A percentile compares a stretch with the other conserved stretches of the same genome.
Conservation (phyloP, 192 early-diverging fungal genomes). For the Diversispora epigaea region DNA sequence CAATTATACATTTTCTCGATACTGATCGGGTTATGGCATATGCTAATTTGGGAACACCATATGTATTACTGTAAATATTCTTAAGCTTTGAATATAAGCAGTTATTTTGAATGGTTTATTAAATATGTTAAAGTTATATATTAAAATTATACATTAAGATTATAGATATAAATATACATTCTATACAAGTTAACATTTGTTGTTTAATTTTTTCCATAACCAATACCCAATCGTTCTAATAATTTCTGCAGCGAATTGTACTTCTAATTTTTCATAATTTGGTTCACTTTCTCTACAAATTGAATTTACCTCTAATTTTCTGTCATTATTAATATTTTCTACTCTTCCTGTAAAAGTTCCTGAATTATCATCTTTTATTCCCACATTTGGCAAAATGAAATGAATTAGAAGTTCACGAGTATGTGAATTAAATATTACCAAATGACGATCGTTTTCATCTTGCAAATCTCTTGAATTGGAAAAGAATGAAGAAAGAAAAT, state of each 20-base stretch:
- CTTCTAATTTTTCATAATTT: conserved; percentile 8
- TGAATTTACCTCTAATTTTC: neutral
- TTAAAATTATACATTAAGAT: too few relatives aligned
- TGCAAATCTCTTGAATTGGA: conserved; percentile 40
- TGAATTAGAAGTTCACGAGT: conserved; percentile 42
- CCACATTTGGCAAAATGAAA: conserved; percentile 32
- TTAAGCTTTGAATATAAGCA: too few relatives aligned
- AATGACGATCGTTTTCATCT: conserved; percentile 42
- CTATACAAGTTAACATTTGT: neutral
- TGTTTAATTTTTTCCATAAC: conserved; percentile 6
- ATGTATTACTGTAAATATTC: too few relatives aligned
- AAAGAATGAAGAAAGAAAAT: conserved; percentile 40
- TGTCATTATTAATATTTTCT: neutral
- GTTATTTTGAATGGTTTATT: too few relatives aligned
- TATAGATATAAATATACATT: too few relatives aligned
- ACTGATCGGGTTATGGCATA: too few relatives aligned
- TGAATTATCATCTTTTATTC: neutral
- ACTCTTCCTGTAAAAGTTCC: neutral
- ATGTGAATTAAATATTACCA: conserved; percentile 46
- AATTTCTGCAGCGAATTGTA: conserved; percentile 23
- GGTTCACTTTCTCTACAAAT: conserved; percentile 10
- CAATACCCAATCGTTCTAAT: conserved; percentile 27
- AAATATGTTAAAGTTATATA: too few relatives aligned
- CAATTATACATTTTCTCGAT: too few relatives aligned
- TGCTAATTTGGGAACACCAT: too few relatives aligned